These are phyloP conservation scores for Pseudogymnoascus sp. DNA, from an alignment of 2,329 filamentous ascomycete species.

Conservation along the genomic window DNA sequence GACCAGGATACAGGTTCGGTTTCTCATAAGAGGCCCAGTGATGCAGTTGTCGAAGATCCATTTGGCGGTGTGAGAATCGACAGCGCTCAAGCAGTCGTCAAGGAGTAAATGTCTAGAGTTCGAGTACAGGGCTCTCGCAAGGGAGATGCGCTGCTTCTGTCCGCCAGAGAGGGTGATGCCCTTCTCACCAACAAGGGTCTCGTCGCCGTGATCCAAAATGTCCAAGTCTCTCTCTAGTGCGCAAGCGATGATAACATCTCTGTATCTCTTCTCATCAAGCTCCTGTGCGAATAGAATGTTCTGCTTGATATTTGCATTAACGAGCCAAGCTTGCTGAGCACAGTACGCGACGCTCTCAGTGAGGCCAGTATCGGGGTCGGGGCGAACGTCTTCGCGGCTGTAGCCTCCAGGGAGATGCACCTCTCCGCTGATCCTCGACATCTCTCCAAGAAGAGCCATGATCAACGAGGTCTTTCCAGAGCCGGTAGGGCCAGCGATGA, in stretches of 20 bases:
- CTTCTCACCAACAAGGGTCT: conserved; percentile 93
- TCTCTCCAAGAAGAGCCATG: conserved; percentile 94
- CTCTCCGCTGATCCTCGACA: conserved; percentile 74
- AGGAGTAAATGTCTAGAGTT: conserved; percentile 84
- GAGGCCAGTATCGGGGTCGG: conserved; percentile 75
- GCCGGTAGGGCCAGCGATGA: conserved; percentile 87
- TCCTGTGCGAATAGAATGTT: conserved; percentile 88
- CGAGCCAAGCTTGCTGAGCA: conserved; percentile 92
- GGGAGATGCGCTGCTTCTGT: conserved; percentile 93
- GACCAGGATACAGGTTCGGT: conserved; percentile 87
- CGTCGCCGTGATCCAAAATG: conserved; percentile 85
- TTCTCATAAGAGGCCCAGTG: conserved; percentile 77
- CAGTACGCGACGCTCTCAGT: conserved; percentile 94
- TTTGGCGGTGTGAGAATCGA: conserved; percentile 94
- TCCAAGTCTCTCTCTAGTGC: conserved; percentile 85
- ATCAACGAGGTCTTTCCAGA: conserved; percentile 92
- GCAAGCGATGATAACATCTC: conserved; percentile 81
- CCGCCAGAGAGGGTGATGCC: conserved; percentile 94
- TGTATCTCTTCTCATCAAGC: conserved; percentile 75
- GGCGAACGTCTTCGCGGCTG: conserved; percentile 75
- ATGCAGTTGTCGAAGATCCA: conserved; percentile 97
- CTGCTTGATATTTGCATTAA: conserved; percentile 90
- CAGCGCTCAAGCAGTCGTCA: conserved; percentile 91
- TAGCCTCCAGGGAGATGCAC: conserved; percentile 80
- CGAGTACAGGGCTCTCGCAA: conserved; percentile 95